phyloP scores from a whole-genome alignment of 257 asterid genomes.

The Solanum sparsipilum region DNA sequence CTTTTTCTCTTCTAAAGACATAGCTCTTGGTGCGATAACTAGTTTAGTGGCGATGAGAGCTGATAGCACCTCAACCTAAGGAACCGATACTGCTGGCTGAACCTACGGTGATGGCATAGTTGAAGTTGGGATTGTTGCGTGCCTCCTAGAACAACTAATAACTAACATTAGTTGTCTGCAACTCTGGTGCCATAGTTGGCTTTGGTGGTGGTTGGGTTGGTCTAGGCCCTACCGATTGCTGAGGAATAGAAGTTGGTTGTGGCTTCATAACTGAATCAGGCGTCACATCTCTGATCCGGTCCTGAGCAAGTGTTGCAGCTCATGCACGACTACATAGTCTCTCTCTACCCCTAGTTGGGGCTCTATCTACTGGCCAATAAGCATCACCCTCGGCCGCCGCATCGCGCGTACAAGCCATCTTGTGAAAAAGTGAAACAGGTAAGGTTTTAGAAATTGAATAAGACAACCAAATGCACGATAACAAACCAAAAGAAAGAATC shows the following conservation, averaged over 20 bases:
- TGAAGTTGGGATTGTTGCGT: background rate
- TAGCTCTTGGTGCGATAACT: background rate
- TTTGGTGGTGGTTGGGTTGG: background rate
- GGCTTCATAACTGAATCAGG: background rate
- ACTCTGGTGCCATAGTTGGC: background rate
- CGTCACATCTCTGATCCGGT: too few relatives aligned
- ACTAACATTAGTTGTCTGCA: background rate
- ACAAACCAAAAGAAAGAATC: background rate
- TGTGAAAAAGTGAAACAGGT: background rate
- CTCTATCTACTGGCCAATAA: background rate
- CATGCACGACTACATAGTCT: background rate
- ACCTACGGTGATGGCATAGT: background rate
- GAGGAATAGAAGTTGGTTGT: background rate
- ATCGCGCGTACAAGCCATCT: too few relatives aligned
- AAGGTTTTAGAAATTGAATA: background rate
- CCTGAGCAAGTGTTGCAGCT: background rate
- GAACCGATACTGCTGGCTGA: background rate
- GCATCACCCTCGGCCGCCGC: rapidly evolving
- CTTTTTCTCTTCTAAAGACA: background rate
- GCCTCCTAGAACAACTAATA: background rate
- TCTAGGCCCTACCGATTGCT: background rate
- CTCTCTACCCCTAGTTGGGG: background rate
- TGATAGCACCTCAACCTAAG: background rate
- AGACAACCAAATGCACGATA: background rate
- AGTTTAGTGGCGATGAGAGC: background rate